These are phyloP conservation scores for Centella asiatica DNA, from an alignment of 129 eudicot species.

Conservation along the genomic window DNA sequence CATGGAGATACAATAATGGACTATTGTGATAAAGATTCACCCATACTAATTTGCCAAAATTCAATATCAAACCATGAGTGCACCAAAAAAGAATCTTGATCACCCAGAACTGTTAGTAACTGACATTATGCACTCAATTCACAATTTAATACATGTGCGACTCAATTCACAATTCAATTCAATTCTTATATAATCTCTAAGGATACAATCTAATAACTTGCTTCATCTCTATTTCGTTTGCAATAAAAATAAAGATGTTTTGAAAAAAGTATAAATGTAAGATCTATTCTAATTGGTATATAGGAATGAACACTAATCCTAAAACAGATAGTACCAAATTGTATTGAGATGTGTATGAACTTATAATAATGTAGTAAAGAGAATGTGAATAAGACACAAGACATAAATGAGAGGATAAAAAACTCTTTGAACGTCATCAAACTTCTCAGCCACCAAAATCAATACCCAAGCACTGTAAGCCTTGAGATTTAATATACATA, in stretches of 20 bases:
- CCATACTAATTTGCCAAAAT: no score
- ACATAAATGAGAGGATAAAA: not conserved
- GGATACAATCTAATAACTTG: no score
- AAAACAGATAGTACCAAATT: not conserved
- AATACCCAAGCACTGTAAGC: conserved; percentile 44
- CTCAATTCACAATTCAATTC: no score
- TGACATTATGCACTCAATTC: not conserved
- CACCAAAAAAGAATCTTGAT: not conserved
- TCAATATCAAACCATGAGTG: no score
- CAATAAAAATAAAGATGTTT: not conserved
- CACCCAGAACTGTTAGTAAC: not conserved
- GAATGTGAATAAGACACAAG: not conserved
- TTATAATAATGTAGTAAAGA: not conserved
- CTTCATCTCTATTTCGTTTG: no score
- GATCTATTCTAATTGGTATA: no score
- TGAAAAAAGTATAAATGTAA: not conserved
- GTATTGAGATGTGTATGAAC: not conserved
- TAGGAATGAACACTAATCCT: not conserved
- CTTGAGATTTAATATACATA: conserved; percentile 24
- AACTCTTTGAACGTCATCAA: not conserved
- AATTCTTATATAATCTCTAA: no score
- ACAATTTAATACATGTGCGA: no score
- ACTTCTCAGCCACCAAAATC: conserved; percentile 42
- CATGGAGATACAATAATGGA: no score
- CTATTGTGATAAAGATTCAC: no score